Conservation (phyloP, 2,329 filamentous ascomycete genomes). For the Helotiales sp. region DNA sequence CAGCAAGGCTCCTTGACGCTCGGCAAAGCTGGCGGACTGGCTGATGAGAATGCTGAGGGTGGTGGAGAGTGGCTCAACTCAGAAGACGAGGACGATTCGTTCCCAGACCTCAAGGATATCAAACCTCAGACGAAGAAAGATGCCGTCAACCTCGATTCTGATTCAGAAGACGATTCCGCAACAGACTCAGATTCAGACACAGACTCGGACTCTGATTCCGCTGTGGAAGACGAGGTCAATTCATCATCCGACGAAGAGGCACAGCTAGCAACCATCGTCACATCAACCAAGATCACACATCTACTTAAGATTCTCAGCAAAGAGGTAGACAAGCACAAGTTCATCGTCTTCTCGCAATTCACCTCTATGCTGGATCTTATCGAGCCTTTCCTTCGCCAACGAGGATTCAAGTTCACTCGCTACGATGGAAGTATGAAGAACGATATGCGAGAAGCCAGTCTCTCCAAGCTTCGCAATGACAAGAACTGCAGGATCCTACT, state of each 20-base stretch:
- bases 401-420: slow-evolving; percentile 78
- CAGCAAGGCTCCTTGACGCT: slow-evolving; percentile 65
- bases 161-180: slow-evolving; percentile 44
- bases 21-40: slow-evolving; percentile 80
- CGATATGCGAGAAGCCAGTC: slow-evolving; percentile 85
- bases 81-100: slow-evolving; percentile 57
- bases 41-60: slow-evolving; percentile 86
- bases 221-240: slow-evolving; percentile 42
- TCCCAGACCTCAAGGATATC: slow-evolving; percentile 45
- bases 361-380: slow-evolving; percentile 97
- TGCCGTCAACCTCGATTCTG: slow-evolving; percentile 36
- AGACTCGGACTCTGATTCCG: slow-evolving; percentile 44
- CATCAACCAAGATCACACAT: slow-evolving; percentile 91
- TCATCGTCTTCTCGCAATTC: slow-evolving; percentile 98
- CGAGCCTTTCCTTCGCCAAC: slow-evolving; percentile 82
- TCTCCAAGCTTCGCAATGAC: slow-evolving; percentile 77
- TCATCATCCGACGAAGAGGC: slow-evolving; percentile 48
- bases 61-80: slow-evolving; percentile 79
- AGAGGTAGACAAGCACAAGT: slow-evolving; percentile 85
- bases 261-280: slow-evolving; percentile 58
- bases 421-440: slow-evolving; percentile 97
- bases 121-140: slow-evolving; percentile 37
- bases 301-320: slow-evolving; percentile 79
- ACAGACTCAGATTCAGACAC: slow-evolving; percentile 27
- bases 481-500: slow-evolving; percentile 79